These are phyloP conservation scores for Ambrosia trifida DNA, from an alignment of 129 eudicot genomes.

Conservation along the genomic window DNA sequence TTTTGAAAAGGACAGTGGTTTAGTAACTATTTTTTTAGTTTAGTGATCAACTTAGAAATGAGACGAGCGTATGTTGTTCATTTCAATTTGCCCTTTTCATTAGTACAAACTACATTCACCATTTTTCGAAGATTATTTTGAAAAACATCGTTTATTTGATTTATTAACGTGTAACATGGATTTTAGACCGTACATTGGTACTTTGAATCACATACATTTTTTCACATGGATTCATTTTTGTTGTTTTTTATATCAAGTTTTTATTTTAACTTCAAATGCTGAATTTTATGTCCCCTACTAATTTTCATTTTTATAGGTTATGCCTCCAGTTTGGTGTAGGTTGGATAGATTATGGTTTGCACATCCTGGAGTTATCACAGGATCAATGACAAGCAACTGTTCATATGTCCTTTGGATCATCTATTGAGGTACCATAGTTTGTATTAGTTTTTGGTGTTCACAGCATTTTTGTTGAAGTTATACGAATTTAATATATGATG, in stretches of 20 bases:
- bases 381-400: conserved; percentile 86
- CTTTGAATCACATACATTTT: background rate
- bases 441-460: too few relatives aligned
- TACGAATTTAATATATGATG: background rate
- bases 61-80: background rate
- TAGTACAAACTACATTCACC: background rate
- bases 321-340: conserved; percentile 99
- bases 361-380: conserved; percentile 83
- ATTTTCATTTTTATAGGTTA: conserved; percentile 56
- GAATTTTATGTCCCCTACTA: conserved; percentile 4
- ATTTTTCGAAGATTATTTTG: background rate
- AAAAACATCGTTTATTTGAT: background rate
- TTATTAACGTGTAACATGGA: background rate
- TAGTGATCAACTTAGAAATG: background rate
- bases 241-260: background rate
- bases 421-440: too few relatives aligned
- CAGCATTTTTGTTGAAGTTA: background rate
- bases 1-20: background rate
- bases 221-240: background rate
- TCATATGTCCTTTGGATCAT: conserved; percentile 88
- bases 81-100: background rate
- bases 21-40: background rate
- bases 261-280: background rate
- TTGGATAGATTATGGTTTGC: conserved; percentile 96
- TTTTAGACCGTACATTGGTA: conserved; percentile 90